Evolutionary conservation across 441 rosid genomes (phyloP), one percentile per base, ranked within the genome.

Genomic region (Corymbia citriodora): DNA sequence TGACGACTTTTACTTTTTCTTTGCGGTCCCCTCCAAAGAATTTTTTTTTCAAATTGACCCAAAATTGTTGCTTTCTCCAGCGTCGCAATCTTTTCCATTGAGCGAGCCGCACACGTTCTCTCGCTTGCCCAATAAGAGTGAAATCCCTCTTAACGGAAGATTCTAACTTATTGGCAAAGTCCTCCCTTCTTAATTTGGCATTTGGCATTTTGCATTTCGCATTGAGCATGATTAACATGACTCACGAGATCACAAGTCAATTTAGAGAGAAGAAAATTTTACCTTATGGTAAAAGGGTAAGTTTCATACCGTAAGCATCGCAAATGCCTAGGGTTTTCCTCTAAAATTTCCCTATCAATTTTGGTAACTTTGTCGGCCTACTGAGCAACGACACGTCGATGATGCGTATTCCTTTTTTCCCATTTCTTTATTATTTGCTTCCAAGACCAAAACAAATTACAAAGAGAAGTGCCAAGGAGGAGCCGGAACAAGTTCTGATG

Each of bases 351-450:
- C 17, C 9, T 79, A 45, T 45, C n/a, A 40, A 12, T 7, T 29
- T 13, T 10, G 8, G 5, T 12, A 23, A 45, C 85, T 45, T 25
- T 4, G 7, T 79, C 10, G 10, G 16, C 85, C 18, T 15, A 2
- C 18, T 6, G n/a, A 79, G 52, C 17, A 10, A 21, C 17, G 17
- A 74, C 6, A 8, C 6, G 29, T 40, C 7, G 25, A 45, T 0
- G 0, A 4, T 10, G 2, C 2, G 10, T 1, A 4, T 45, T 40
- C 18, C n/a, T 45, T 79, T 45, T 45, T 45, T 10, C 40, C n/a
- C 27, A 79, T 79, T 79, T 79, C 18, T 7, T 45, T 79, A 11
- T 40, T 25, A 21, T 40, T 29, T 63, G 33, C 72, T 63, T 63
- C 72, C 72, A 63, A 14, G 50, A 21, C 29, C 83, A 21, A 27